phyloP scores from a whole-genome alignment of 1,139 yeast genomes.

The Geotrichum citri-aurantii region DNA sequence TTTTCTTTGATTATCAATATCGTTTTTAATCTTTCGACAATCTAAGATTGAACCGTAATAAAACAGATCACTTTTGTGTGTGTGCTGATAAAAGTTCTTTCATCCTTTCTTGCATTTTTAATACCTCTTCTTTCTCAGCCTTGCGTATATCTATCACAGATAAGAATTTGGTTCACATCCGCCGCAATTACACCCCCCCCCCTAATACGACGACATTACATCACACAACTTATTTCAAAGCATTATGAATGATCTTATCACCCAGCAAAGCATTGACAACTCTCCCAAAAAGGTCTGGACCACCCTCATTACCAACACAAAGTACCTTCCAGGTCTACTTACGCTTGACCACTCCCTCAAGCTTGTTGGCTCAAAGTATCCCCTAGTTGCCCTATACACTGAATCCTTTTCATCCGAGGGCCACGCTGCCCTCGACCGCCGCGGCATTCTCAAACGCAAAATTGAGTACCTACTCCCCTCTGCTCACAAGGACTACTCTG shows the following conservation, averaged over 20 bases:
- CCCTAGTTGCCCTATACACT: conserved; percentile 48
- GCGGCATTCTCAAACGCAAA: conserved; percentile 40
- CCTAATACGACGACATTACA: no score
- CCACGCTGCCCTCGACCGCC: conserved; percentile 36
- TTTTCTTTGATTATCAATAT: no score
- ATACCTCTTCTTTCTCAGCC: no score
- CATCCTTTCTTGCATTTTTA: no score
- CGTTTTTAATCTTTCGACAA: no score
- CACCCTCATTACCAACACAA: conserved; percentile 47
- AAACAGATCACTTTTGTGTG: no score
- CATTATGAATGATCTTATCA: not conserved
- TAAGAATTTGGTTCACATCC: no score
- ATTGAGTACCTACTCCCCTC: conserved; percentile 43
- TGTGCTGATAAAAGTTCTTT: no score
- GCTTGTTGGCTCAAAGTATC: conserved; percentile 41
- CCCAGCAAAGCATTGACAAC: not conserved
- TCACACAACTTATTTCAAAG: no score
- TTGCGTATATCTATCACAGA: no score
- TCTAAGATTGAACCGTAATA: no score
- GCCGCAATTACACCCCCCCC: no score
- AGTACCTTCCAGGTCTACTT: conserved; percentile 46
- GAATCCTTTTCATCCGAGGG: conserved; percentile 41
- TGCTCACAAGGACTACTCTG: conserved; percentile 40
- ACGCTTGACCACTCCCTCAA: conserved; percentile 45
- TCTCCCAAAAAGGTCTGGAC: conserved; percentile 42